phyloP scores from a whole-genome alignment of 2,329 filamentous ascomycete genomes.

The Sclerotinia glacialis region DNA sequence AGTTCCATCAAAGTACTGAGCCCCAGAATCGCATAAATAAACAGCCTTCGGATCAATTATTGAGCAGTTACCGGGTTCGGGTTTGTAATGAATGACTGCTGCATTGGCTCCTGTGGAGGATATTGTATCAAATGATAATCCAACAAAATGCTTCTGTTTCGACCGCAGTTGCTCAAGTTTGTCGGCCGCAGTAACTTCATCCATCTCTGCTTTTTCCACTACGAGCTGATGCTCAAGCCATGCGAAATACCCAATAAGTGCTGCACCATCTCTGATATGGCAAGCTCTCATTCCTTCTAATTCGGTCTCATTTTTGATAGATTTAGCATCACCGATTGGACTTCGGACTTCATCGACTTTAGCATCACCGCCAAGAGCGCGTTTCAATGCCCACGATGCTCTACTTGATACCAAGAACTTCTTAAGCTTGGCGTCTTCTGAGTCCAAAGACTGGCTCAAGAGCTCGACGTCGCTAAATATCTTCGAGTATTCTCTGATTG shows the following conservation, averaged over 20 bases:
- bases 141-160: conserved; percentile 72
- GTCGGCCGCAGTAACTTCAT: conserved; percentile 89
- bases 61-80: conserved; percentile 77
- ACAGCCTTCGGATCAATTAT: conserved; percentile 79
- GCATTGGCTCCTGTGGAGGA: conserved; percentile 83
- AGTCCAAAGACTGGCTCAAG: conserved; percentile 50
- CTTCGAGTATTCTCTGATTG: conserved; percentile 74
- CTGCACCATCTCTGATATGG: conserved; percentile 89
- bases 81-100: conserved; percentile 93
- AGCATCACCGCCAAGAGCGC: conserved; percentile 80
- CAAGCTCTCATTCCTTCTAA: conserved; percentile 90
- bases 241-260: conserved; percentile 87
- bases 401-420: conserved; percentile 87
- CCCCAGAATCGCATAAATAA: conserved; percentile 95
- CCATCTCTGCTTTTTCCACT: conserved; percentile 67
- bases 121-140: conserved; percentile 92
- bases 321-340: conserved; percentile 86
- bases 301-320: conserved; percentile 88
- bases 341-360: conserved; percentile 84
- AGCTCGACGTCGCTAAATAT: conserved; percentile 77
- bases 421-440: conserved; percentile 39
- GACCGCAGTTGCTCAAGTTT: conserved; percentile 77
- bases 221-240: conserved; percentile 91
- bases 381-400: conserved; percentile 88
- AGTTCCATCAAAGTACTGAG: conserved; percentile 93